Evolutionary conservation across 75 land plant genomes (phyloP), one percentile per base, ranked within the genome.

Genomic region (Sequoiadendron giganteum): DNA sequence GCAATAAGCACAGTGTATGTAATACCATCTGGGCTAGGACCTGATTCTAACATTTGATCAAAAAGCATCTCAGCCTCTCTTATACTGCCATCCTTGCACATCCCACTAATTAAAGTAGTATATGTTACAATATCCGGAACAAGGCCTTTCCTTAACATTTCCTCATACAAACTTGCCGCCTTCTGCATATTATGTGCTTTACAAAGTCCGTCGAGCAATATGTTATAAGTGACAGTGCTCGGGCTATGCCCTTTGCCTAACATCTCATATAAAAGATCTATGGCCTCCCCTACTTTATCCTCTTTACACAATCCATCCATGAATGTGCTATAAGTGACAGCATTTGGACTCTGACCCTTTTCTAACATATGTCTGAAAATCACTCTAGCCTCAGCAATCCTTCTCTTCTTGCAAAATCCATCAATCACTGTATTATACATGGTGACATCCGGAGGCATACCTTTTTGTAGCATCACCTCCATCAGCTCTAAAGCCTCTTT

Each of bases 351-450:
- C 45, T 48, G 21, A 13, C 85, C 88, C 38, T 47, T n/a, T n/a
- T 61, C 58, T 78, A 52, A 52, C 36, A 91, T 47, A 21, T 45
- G n/a, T 30, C 72, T 79, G 61, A 92, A 87, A 56, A 90, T 16
- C 58, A 89, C 90, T 75, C 49, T 85, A 84, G 94, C 95, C 76
- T 88, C 85, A 19, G 92, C 91, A 36, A 92, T 19, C 76, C 81
- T 92, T 40, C 93, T 90, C 80, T 85, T 92, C 84, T 92, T 95
- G 88, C 95, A 96, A 58, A 93, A 96, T 85, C 93, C 97, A 89
- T 89, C 72, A 28, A 98, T 92, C 55, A 98, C 77, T 58, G 87
- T 89, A 78, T 86, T 89, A 43, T 38, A 88, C 2, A 49, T 55
- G 16, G 77, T 34, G 77, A 75, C 77, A 34, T 75, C 77, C 10